Percentiles rank a stretch among this genome's conserved stretches.
phyloP scores from a whole-genome alignment of 371 early-diverging fungal genomes.

The Zopfochytrium polystomum region DNA sequence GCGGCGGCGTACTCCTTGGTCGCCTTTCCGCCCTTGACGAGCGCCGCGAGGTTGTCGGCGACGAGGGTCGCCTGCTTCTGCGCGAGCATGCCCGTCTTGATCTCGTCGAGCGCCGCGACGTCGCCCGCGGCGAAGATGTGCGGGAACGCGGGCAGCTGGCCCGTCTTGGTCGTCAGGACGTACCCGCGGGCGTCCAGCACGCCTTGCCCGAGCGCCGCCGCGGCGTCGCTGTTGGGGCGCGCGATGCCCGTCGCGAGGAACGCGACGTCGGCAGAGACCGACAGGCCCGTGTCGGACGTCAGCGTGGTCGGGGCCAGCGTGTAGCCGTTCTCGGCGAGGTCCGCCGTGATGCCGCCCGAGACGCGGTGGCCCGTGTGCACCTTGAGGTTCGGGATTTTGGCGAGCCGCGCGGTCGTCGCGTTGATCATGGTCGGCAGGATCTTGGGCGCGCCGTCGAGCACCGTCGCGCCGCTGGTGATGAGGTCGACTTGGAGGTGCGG shows the following conservation, averaged over 20 bases:
- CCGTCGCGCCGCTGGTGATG: conserved; percentile 15
- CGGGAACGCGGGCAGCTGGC: conserved; percentile 17
- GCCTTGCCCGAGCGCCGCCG: conserved; percentile 12
- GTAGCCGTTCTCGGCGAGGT: conserved; percentile 30
- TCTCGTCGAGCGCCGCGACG: conserved; percentile 13
- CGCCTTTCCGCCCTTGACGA: neutral
- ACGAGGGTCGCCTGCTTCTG: conserved; percentile 4
- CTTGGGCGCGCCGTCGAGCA: conserved; percentile 11
- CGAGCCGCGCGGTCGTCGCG: conserved; percentile 56
- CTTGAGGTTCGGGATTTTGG: conserved; percentile 61
- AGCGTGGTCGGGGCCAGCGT: conserved; percentile 7
- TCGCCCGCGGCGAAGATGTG: conserved; percentile 31
- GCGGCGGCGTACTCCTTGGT: no score
- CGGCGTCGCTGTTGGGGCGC: conserved; percentile 16
- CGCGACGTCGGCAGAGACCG: conserved; percentile 18
- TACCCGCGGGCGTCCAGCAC: conserved; percentile 21
- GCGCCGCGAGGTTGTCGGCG: conserved; percentile 3
- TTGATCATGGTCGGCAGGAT: conserved; percentile 6
- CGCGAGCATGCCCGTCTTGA: conserved; percentile 12
- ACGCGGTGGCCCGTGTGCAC: conserved; percentile 23
- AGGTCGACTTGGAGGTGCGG: conserved; percentile 22
- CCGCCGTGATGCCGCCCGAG: conserved; percentile 9
- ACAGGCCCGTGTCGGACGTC: conserved; percentile 14
- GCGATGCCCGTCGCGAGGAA: conserved; percentile 15
- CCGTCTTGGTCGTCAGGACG: conserved; percentile 16